phyloP scores from a whole-genome alignment of 768 basidiomycete genomes.

The Boletus huronensis region DNA sequence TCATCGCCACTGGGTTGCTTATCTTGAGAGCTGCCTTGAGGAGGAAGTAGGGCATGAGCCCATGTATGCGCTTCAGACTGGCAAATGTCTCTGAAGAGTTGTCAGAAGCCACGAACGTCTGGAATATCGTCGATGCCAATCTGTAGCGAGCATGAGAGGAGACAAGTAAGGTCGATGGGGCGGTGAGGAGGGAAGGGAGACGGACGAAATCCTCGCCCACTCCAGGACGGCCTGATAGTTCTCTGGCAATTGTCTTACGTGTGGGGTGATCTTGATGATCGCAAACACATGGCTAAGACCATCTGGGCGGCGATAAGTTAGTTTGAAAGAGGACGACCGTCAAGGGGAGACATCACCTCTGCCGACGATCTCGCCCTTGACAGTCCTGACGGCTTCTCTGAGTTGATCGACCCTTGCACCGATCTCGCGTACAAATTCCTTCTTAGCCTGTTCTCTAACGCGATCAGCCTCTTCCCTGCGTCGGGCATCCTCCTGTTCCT shows the following conservation, averaged over 20 bases:
- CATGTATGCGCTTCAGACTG: constrained; percentile 87
- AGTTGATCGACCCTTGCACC: constrained; percentile 82
- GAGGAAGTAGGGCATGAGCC: constrained; percentile 97
- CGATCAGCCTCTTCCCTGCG: constrained; percentile 86
- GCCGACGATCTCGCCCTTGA: constrained; percentile 92
- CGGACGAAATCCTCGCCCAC: constrained; percentile 96
- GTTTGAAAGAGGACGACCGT: neutral
- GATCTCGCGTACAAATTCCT: constrained; percentile 83
- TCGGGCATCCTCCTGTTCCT: constrained; percentile 77
- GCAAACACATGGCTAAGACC: constrained; percentile 88
- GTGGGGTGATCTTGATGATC: constrained; percentile 76
- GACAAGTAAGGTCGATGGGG: constrained; percentile 5
- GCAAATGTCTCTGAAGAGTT: constrained; percentile 87
- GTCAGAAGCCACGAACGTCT: constrained; percentile 91
- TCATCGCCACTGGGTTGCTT: constrained; percentile 96
- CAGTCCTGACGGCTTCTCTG: constrained; percentile 75
- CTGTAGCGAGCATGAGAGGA: constrained; percentile 38
- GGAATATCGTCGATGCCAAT: constrained; percentile 94
- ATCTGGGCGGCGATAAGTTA: constrained; percentile 44
- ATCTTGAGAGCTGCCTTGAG: constrained; percentile 88
- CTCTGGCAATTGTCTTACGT: constrained; percentile 70
- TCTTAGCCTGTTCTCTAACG: constrained; percentile 82
- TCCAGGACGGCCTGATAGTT: constrained; percentile 90
- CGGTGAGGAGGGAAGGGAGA: constrained; percentile 13
- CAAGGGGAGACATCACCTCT: constrained; percentile 49